Evolutionary conservation across 106 monocot genomes (phyloP).

Genomic region (Hemerocallis citrina): DNA sequence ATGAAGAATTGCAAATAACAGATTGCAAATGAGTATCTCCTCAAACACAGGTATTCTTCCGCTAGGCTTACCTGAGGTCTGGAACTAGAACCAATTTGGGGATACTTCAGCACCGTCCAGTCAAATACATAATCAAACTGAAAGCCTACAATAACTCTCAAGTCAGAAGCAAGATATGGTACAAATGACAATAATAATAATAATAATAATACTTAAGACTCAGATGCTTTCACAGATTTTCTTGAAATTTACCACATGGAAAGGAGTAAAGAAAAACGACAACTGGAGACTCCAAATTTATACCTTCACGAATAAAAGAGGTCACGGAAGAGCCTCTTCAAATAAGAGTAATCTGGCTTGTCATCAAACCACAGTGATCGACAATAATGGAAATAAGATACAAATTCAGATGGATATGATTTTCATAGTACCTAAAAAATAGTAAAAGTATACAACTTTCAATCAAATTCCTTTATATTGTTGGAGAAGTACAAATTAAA

Average conservation of each 20-base stretch:
- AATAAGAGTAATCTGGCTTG: constrained; percentile 73
- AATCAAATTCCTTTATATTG: too few relatives aligned
- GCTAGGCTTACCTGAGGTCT: constrained; percentile 31
- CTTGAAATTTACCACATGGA: too few relatives aligned
- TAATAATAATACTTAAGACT: too few relatives aligned
- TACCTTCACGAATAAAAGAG: constrained; percentile 81
- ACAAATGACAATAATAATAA: too few relatives aligned
- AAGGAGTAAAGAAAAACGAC: too few relatives aligned
- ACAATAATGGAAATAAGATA: constrained; percentile 73
- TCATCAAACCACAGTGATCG: constrained; percentile 69
- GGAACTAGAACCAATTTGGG: constrained; percentile 40
- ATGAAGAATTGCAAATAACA: too few relatives aligned
- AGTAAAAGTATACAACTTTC: background rate
- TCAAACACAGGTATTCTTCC: too few relatives aligned
- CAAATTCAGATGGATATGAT: constrained; percentile 61
- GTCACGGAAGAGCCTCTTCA: constrained; percentile 75
- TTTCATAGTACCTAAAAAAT: constrained; percentile 57
- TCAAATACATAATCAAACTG: constrained; percentile 82
- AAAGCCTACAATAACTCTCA: constrained; percentile 27
- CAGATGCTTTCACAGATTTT: too few relatives aligned
- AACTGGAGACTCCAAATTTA: too few relatives aligned
- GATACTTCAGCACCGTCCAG: constrained; percentile 66
- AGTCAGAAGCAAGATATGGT: background rate
- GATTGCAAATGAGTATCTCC: background rate
- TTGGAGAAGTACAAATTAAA: background rate